phyloP scores from a whole-genome alignment of 345 rosid species.

The Heritiera littoralis region DNA sequence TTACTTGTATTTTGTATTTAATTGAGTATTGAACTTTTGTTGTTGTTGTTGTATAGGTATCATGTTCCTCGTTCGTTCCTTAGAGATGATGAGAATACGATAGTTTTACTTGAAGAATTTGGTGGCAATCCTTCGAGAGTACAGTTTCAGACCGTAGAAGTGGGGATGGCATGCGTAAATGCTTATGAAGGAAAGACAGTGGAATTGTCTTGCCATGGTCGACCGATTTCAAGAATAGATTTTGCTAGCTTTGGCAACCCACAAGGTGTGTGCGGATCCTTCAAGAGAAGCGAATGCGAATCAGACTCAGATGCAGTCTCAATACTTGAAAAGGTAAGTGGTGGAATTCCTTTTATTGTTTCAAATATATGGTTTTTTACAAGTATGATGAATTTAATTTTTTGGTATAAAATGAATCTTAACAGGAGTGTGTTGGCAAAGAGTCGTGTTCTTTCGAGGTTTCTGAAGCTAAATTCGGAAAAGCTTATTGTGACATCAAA shows the following conservation, averaged over 20 bases:
- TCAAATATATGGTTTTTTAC: too few relatives aligned
- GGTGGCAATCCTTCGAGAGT: constrained; percentile 51
- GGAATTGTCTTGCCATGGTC: constrained; percentile 50
- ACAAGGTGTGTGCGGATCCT: constrained; percentile 49
- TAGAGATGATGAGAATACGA: constrained; percentile 30
- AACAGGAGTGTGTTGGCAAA: constrained; percentile 50
- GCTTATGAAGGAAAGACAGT: constrained; percentile 40
- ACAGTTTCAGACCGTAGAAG: constrained; percentile 33
- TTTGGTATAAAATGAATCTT: too few relatives aligned
- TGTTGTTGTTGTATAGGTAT: constrained; percentile 36
- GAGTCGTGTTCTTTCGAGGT: constrained; percentile 40
- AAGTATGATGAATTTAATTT: too few relatives aligned
- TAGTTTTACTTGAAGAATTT: constrained; percentile 62
- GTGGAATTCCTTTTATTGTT: too few relatives aligned
- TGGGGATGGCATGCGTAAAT: constrained; percentile 38
- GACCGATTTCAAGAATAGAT: constrained; percentile 27
- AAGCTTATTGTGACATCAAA: constrained; percentile 29
- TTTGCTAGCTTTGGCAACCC: constrained; percentile 58
- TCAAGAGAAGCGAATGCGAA: constrained; percentile 40
- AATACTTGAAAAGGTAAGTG: constrained; percentile 5
- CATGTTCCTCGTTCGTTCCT: constrained; percentile 55
- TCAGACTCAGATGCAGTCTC: constrained; percentile 8
- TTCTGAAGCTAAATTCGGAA: constrained; percentile 37
- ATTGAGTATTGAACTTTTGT: background rate
- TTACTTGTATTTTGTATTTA: background rate